Evolutionary conservation across 805 yeast genomes (phyloP), one percentile per base, ranked within the genome.

Genomic region (Saccharomyces jurei): DNA sequence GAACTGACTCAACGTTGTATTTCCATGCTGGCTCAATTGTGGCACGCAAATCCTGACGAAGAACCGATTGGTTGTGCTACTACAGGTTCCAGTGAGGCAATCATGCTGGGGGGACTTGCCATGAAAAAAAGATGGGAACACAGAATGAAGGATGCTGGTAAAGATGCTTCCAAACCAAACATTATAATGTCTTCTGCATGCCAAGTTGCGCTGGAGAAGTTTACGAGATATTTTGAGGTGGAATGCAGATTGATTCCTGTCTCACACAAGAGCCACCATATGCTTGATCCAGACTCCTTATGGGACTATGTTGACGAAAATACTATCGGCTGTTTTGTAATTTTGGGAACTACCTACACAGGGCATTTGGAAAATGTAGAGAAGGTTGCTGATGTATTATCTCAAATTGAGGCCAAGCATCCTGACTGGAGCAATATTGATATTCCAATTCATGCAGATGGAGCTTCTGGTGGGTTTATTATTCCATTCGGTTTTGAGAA

Each of bases 51-150:
- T 11, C 50, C 54, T 2, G 52, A 62, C 10, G 58, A 60, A 41
- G 63, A 65, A 41, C 82, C 95, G 3, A 75, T 89, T 30, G 97
- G 97, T 26, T 83, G 96, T 11, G 94, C 96, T 27, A 88, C 96
- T 53, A 90, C 96, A 1, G 97, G 97, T 4, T 89, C 96, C 1
- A 84, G 92, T 1, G 97, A 90, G 69, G 97, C 97, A 6, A 84
- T 91, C 62, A 89, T 89, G 87, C 80, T 90, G 52, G 97, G 95
- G 48, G 97, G 97, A 3, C 76, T 90, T 53, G 96, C 97, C 13
- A 77, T 91, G 87, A 91, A 91, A 77, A 87, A 89, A 63, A 77
- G 79, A 55, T 90, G 97, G 97, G 94, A 87, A 71, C 81, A 76
- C 28, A 77, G 73, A 60, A 80, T 86, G 63, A 75, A 71, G 64